Conservation (phyloP, 1,284 basidiomycete genomes). For the Tilletia caries region DNA sequence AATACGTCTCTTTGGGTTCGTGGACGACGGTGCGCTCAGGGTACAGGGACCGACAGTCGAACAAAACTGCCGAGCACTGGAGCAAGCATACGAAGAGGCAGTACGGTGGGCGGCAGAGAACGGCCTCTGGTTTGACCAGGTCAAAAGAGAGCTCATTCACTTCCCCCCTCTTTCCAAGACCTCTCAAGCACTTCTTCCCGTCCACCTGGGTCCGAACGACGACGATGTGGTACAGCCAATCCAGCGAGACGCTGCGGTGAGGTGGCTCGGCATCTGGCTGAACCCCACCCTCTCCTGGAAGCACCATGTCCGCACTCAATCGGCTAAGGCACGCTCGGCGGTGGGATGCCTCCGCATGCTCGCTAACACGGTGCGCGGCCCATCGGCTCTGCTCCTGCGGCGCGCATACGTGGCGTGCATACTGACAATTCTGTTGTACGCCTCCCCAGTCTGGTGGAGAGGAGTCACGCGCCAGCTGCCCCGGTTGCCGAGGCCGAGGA, state of each 20-base stretch:
- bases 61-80: background rate
- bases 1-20: background rate
- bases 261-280: slow-evolving; percentile 10
- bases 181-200: background rate
- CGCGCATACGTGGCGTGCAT: background rate
- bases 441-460: background rate
- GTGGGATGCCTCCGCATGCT: background rate
- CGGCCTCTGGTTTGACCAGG: background rate
- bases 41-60: background rate
- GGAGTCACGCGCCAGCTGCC: no score
- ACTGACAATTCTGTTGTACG: background rate
- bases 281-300: background rate
- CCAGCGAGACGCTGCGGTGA: background rate
- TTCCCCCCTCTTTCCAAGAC: background rate
- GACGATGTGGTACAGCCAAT: background rate
- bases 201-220: background rate
- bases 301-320: background rate
- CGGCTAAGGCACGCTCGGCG: background rate
- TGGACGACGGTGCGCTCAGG: background rate
- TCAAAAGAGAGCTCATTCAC: slow-evolving; percentile 14
- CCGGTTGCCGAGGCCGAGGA: no score
- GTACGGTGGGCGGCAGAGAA: background rate
- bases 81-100: background rate
- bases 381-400: background rate
- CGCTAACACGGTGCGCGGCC: background rate